Evolutionary conservation across 805 yeast species (phyloP).

Genomic region (Torulaspora microellipsoides): DNA sequence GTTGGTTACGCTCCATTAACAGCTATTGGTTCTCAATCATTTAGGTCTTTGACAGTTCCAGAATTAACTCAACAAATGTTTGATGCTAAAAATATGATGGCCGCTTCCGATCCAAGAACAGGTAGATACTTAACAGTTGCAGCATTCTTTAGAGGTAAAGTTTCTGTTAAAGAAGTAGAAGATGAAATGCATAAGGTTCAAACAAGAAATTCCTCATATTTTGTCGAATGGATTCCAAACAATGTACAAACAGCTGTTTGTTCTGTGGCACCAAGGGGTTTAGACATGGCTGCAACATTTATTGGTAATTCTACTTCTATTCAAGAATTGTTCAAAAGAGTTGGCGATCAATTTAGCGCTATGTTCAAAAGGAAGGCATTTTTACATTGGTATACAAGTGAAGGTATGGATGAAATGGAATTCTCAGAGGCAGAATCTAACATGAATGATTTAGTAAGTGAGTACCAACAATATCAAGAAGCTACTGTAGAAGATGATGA

Average conservation of each 20-base stretch:
- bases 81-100: conserved; percentile 92
- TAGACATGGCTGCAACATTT: conserved; percentile 88
- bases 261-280: conserved; percentile 79
- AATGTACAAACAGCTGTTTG: conserved; percentile 93
- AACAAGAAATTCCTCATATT: conserved; percentile 72
- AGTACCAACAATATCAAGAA: conserved; percentile 90
- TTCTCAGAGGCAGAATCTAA: conserved; percentile 91
- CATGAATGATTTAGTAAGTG: conserved; percentile 82
- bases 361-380: conserved; percentile 94
- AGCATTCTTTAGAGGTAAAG: conserved; percentile 91
- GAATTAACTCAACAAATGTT: conserved; percentile 93
- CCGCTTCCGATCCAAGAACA: conserved; percentile 85
- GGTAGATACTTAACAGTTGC: conserved; percentile 92
- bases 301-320: conserved; percentile 91
- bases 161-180: conserved; percentile 88
- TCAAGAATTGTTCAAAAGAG: conserved; percentile 85
- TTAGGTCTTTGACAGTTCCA: conserved; percentile 80
- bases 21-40: conserved; percentile 72
- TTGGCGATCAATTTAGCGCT: conserved; percentile 82
- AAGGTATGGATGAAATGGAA: conserved; percentile 95
- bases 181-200: conserved; percentile 87
- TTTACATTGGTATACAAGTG: conserved; percentile 93
- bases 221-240: conserved; percentile 95
- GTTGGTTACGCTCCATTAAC: conserved; percentile 93
- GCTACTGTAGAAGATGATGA: conserved; percentile 74